A percentile compares a stretch with the other conserved stretches of the same genome.
These are phyloP conservation scores for Pythium sukuiense DNA, from an alignment of 352 stramenopile genomes.

Conservation along the genomic window DNA sequence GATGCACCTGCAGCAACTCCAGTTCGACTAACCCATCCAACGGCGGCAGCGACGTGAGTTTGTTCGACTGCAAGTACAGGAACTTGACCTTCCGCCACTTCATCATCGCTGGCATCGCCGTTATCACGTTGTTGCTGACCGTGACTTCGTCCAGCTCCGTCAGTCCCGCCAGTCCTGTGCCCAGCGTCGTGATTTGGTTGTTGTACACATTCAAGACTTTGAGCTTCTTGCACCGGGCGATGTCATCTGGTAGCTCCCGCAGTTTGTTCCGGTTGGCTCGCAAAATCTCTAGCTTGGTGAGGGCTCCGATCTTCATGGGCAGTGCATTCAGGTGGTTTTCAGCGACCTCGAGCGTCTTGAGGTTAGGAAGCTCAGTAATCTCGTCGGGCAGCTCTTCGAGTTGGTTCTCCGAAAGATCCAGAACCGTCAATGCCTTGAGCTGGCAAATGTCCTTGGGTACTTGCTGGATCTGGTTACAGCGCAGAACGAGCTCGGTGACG, in stretches of 20 bases:
- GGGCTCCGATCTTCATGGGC: constrained; percentile 45
- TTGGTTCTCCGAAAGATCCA: constrained; percentile 68
- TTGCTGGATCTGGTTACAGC: constrained; percentile 58
- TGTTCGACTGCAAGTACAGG: constrained; percentile 63
- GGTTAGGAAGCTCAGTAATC: constrained; percentile 44
- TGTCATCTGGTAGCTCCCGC: constrained; percentile 41
- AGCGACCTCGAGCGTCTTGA: constrained; percentile 51
- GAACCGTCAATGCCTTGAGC: constrained; percentile 42
- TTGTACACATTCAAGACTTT: constrained; percentile 77
- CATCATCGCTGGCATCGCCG: constrained; percentile 35
- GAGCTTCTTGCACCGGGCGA: constrained; percentile 51
- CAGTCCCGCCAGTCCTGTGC: constrained; percentile 45
- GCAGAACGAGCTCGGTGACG: constrained; percentile 63
- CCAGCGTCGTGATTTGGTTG: constrained; percentile 61
- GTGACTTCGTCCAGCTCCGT: constrained; percentile 71
- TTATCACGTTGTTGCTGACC: constrained; percentile 60
- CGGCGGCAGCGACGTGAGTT: constrained; percentile 39
- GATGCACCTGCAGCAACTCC: constrained; percentile 57
- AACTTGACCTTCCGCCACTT: constrained; percentile 60
- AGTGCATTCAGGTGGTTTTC: constrained; percentile 60
- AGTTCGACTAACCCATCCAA: constrained; percentile 57
- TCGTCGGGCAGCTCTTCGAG: constrained; percentile 46
- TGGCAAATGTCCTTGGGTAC: constrained; percentile 61
- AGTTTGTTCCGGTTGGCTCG: constrained; percentile 60
- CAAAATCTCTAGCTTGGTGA: constrained; percentile 55